Percentiles rank a stretch among this genome's conserved stretches.
Evolutionary conservation across 805 yeast genomes (phyloP).

Genomic region (Candida koratica): DNA sequence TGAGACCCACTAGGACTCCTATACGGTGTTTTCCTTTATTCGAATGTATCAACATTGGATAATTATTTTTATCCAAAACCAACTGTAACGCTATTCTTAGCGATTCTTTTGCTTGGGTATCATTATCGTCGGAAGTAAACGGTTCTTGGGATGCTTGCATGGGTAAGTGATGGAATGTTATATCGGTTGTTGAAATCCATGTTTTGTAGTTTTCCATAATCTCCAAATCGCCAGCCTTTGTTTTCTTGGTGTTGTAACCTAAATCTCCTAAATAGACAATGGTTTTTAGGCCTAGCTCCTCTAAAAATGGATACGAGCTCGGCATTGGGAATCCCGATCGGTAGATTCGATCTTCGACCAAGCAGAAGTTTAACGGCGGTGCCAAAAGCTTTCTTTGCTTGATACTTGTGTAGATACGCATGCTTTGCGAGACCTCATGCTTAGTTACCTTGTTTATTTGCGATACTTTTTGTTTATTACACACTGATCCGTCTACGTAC

Average conservation of each 20-base stretch:
- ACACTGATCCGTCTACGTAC: not conserved
- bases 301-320: conserved; percentile 74
- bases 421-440: not conserved
- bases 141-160: conserved; percentile 78
- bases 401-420: not conserved
- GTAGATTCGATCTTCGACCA: conserved; percentile 83
- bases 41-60: conserved; percentile 86
- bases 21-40: conserved; percentile 97
- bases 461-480: not conserved
- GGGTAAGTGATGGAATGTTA: conserved; percentile 54
- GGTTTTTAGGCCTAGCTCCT: conserved; percentile 65
- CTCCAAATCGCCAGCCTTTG: conserved; percentile 48
- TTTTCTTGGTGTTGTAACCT: conserved; percentile 23
- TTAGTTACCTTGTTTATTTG: not conserved
- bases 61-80: conserved; percentile 61
- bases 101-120: conserved; percentile 38
- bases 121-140: conserved; percentile 52
- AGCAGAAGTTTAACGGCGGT: conserved; percentile 88
- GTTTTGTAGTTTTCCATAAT: conserved; percentile 54
- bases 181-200: conserved; percentile 57
- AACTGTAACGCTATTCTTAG: conserved; percentile 55
- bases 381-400: conserved; percentile 31
- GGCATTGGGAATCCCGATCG: conserved; percentile 94
- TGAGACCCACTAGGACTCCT: conserved; percentile 88
- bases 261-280: conserved; percentile 78